phyloP scores from a whole-genome alignment of 768 basidiomycete genomes.

The Lyophyllum atratum region DNA sequence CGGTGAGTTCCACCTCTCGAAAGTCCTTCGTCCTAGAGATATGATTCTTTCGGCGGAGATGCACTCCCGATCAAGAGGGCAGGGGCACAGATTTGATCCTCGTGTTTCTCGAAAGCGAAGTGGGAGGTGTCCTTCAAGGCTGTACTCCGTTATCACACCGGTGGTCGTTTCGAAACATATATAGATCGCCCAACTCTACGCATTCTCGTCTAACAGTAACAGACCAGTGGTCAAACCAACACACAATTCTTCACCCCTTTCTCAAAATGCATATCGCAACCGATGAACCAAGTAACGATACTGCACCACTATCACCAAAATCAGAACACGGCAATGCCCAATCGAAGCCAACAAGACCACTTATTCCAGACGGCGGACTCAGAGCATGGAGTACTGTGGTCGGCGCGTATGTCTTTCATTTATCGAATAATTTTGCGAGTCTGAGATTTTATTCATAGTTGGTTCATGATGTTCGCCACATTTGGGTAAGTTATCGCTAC shows the following conservation, averaged over 20 bases:
- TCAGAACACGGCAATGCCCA: background rate
- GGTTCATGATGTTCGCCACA: conserved; percentile 17
- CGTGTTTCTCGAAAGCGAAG: background rate
- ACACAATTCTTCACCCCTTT: too few relatives aligned
- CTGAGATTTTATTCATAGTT: background rate
- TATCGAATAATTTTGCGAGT: background rate
- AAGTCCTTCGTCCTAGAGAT: too few relatives aligned
- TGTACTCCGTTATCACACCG: background rate
- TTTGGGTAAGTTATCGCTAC: conserved; percentile 7
- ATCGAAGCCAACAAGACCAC: background rate
- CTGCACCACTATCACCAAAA: background rate
- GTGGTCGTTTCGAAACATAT: background rate
- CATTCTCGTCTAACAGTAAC: too few relatives aligned
- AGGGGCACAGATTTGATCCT: background rate
- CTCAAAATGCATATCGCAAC: too few relatives aligned
- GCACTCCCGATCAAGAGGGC: too few relatives aligned
- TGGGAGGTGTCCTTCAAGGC: background rate
- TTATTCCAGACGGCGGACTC: conserved; percentile 11
- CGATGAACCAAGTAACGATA: too few relatives aligned
- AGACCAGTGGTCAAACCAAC: too few relatives aligned
- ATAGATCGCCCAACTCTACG: background rate
- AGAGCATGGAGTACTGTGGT: conserved; percentile 14
- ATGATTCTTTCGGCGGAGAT: too few relatives aligned
- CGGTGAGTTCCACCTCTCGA: too few relatives aligned
- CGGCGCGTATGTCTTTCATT: conserved; percentile 8